Percentiles rank a stretch among this genome's conserved stretches.
These are phyloP conservation scores for Phytophthora foliorum DNA, from an alignment of 352 stramenopile species.

Conservation along the genomic window DNA sequence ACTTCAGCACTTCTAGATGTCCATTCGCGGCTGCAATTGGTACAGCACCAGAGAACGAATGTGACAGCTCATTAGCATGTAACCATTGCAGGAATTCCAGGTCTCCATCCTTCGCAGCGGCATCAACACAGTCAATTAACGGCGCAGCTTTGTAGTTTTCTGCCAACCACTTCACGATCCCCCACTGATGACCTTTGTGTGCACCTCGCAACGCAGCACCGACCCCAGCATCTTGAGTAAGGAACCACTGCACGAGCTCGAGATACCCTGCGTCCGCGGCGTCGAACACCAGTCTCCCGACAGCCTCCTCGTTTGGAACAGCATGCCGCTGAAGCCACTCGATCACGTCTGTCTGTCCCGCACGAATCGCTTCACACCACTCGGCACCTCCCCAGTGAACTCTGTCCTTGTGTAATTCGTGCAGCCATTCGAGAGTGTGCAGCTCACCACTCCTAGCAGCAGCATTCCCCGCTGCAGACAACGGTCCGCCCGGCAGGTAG, in stretches of 20 bases:
- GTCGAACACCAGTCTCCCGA: conserved; percentile 14
- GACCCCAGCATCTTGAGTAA: conserved; percentile 2
- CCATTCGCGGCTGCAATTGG: conserved; percentile 15
- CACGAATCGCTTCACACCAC: conserved; percentile 26
- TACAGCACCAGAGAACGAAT: conserved; percentile 3
- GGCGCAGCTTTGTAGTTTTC: conserved; percentile 8
- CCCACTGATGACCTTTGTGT: conserved; percentile 15
- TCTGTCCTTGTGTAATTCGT: conserved; percentile 10
- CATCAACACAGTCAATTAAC: conserved; percentile 10
- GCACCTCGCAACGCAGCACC: conserved; percentile 25
- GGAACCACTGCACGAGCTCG: conserved; percentile 25
- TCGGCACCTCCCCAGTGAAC: conserved; percentile 35
- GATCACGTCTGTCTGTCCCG: conserved; percentile 15
- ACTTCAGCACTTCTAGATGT: conserved; percentile 22
- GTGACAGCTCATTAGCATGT: background rate
- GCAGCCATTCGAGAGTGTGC: conserved; percentile 24
- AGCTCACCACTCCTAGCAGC: conserved; percentile 25
- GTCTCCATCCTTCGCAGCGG: conserved; percentile 22
- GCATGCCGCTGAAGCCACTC: conserved; percentile 21
- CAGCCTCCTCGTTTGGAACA: conserved; percentile 17
- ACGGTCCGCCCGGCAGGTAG: conserved; percentile 9
- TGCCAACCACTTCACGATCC: conserved; percentile 22
- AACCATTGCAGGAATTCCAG: conserved; percentile 31
- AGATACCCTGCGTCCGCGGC: conserved; percentile 15
- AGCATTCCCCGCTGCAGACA: conserved; percentile 23